Conservation (phyloP, 1,284 basidiomycete genomes). For the Singerocomus rubriflavus region DNA sequence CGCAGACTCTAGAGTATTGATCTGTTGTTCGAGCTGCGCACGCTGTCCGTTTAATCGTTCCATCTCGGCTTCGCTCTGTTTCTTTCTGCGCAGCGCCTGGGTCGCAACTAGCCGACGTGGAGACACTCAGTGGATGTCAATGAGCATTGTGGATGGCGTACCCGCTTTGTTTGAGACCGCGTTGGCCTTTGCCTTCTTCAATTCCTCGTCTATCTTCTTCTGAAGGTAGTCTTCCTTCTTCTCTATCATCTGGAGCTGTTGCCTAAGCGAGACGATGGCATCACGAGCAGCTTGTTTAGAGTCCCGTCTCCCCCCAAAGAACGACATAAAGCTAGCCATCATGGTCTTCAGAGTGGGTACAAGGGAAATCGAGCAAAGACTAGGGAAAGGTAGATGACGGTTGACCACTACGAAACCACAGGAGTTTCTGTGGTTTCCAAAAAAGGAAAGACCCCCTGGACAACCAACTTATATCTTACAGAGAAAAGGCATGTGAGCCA, state of each 20-base stretch:
- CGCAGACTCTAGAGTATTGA: conserved; percentile 96
- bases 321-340: conserved; percentile 89
- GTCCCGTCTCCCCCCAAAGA: conserved; percentile 77
- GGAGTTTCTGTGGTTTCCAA: conserved; percentile 13
- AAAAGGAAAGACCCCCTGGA: conserved; percentile 26
- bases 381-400: conserved; percentile 2
- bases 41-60: conserved; percentile 86
- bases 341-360: conserved; percentile 33
- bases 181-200: conserved; percentile 89
- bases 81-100: conserved; percentile 94
- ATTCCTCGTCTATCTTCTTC: conserved; percentile 96
- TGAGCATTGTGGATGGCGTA: conserved; percentile 43
- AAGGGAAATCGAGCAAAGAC: conserved; percentile 9
- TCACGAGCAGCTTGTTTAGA: conserved; percentile 78
- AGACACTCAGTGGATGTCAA: conserved; percentile 7
- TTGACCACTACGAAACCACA: conserved; percentile 4
- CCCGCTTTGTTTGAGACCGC: conserved; percentile 93
- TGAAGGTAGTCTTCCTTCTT: conserved; percentile 98
- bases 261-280: conserved; percentile 82
- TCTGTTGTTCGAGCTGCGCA: conserved; percentile 94
- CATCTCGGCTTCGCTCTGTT: conserved; percentile 85
- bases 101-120: conserved; percentile 48
- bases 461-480: background rate
- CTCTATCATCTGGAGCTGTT: conserved; percentile 94
- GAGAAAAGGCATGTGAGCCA: background rate